Percentiles rank a stretch among this genome's conserved stretches.
phyloP scores from a whole-genome alignment of 139 green algal genomes.

The Closterium sp. region DNA sequence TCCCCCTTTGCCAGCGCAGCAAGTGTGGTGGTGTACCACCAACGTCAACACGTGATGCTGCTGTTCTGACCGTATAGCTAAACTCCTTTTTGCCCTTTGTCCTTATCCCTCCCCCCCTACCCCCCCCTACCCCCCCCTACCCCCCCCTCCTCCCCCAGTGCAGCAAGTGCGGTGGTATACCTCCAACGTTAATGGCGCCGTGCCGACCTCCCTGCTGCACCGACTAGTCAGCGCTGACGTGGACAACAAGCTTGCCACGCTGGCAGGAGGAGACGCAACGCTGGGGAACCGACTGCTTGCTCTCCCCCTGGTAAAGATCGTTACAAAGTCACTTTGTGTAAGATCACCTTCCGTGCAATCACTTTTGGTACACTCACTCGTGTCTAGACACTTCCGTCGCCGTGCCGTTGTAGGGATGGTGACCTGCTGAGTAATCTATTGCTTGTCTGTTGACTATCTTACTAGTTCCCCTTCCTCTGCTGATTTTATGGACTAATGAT shows the following conservation, averaged over 20 bases:
- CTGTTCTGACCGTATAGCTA: too few relatives aligned
- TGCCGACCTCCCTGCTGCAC: not conserved
- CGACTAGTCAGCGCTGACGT: not conserved
- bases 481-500: too few relatives aligned
- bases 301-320: not conserved
- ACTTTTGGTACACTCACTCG: not conserved
- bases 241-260: not conserved
- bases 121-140: too few relatives aligned
- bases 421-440: too few relatives aligned
- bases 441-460: too few relatives aligned
- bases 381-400: too few relatives aligned
- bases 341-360: too few relatives aligned
- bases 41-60: not conserved
- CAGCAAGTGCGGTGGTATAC: not conserved
- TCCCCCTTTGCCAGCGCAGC: not conserved
- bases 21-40: not conserved
- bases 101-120: too few relatives aligned
- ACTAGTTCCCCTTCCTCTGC: too few relatives aligned
- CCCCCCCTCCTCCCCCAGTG: not conserved
- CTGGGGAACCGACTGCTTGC: not conserved
- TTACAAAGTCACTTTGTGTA: too few relatives aligned
- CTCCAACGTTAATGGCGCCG: not conserved
- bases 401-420: too few relatives aligned
- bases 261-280: not conserved
- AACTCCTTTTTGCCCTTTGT: too few relatives aligned